phyloP scores from a whole-genome alignment of 768 basidiomycete species.

The Termitomyces sp. region DNA sequence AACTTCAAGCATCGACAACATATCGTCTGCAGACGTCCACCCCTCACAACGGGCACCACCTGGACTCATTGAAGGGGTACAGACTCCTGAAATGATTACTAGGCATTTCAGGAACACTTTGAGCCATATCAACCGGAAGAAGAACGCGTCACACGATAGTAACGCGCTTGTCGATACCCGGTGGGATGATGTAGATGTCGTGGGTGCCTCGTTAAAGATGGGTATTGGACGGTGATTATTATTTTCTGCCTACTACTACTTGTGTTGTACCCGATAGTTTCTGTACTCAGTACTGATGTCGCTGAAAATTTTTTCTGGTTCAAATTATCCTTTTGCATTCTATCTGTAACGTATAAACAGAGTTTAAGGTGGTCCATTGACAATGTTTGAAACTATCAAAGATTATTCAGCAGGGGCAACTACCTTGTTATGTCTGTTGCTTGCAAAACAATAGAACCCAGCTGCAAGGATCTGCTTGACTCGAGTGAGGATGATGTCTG shows the following conservation, averaged over 20 bases:
- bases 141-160: slow-evolving; percentile 43
- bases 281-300: not conserved
- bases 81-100: slow-evolving; percentile 89
- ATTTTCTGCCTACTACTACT: not conserved
- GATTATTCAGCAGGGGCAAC: no score
- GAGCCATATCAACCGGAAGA: slow-evolving; percentile 72
- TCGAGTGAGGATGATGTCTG: not conserved
- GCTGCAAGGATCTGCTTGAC: not conserved
- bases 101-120: slow-evolving; percentile 93
- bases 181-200: slow-evolving; percentile 87
- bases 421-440: no score
- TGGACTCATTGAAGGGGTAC: slow-evolving; percentile 87
- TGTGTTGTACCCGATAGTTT: slow-evolving; percentile 6
- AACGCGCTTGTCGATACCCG: slow-evolving; percentile 37
- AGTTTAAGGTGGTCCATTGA: no score
- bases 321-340: no score
- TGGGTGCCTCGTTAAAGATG: slow-evolving; percentile 88
- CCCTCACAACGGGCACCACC: slow-evolving; percentile 83
- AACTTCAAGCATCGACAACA: slow-evolving; percentile 88
- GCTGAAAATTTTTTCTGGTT: not conserved
- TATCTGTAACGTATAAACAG: no score
- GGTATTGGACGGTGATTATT: slow-evolving; percentile 52
- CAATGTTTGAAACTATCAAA: no score
- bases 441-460: not conserved
- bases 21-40: slow-evolving; percentile 82